phyloP scores from a whole-genome alignment of 768 basidiomycete species.

The Boletus sensibilis region DNA sequence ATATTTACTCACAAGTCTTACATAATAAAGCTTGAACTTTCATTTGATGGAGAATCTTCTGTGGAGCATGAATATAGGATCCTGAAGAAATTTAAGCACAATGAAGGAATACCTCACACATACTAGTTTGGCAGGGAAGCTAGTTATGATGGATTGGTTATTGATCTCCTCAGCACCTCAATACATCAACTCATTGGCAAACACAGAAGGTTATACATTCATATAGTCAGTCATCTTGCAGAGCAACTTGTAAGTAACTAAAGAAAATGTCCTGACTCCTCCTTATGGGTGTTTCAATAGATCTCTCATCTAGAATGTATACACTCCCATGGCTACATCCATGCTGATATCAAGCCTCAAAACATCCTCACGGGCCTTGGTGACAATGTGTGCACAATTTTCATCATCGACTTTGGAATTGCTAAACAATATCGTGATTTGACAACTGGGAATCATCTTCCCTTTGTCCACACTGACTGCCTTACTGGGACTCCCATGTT shows the following conservation, averaged over 20 bases:
- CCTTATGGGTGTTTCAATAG: too few species aligned
- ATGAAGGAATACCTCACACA: neutral
- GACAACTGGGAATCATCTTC: neutral
- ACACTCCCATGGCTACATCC: neutral
- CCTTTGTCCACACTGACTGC: neutral
- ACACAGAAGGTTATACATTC: too few species aligned
- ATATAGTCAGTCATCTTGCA: neutral
- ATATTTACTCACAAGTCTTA: neutral
- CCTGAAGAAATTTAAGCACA: neutral
- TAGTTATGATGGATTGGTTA: neutral
- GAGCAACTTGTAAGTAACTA: neutral
- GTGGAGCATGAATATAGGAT: neutral
- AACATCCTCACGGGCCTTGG: neutral
- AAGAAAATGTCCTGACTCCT: too few species aligned
- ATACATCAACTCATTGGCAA: too few species aligned
- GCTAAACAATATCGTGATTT: neutral
- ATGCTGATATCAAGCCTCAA: neutral
- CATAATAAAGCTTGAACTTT: neutral
- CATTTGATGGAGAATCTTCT: neutral
- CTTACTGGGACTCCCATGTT: neutral
- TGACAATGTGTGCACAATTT: neutral
- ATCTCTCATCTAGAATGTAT: neutral
- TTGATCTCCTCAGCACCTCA: too few species aligned
- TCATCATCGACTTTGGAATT: neutral
- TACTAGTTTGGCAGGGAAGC: neutral